A percentile compares a stretch with the other conserved stretches of the same genome.
Conservation (phyloP, 805 yeast genomes). For the Sporopachydermia quercuum region DNA sequence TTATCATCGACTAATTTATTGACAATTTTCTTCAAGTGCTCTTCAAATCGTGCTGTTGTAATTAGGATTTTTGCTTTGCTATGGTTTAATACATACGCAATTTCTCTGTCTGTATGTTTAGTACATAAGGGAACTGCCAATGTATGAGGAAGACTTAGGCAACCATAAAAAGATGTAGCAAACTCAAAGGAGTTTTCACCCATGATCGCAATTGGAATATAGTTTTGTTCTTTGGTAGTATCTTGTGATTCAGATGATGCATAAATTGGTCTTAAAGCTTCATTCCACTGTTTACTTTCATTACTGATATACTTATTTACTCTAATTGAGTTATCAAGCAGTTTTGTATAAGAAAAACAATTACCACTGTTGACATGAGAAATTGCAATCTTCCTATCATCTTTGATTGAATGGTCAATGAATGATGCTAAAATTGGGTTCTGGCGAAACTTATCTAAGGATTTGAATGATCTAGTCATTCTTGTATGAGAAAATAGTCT, state of each 20-base stretch:
- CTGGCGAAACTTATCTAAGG: not conserved
- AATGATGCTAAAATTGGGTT: not conserved
- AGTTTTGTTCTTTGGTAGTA: conserved; percentile 2
- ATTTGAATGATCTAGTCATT: not conserved
- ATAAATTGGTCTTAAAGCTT: not conserved
- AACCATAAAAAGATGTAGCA: conserved; percentile 14
- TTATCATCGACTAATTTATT: not conserved
- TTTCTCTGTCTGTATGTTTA: conserved; percentile 17
- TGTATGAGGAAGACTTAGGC: conserved; percentile 15
- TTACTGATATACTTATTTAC: not conserved
- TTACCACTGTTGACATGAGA: not conserved
- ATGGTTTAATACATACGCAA: conserved; percentile 16
- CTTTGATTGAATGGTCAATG: not conserved
- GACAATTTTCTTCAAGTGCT: conserved; percentile 11
- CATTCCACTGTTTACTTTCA: not conserved
- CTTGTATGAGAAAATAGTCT: too few relatives aligned
- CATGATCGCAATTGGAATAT: conserved; percentile 18
- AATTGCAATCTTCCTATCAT: not conserved
- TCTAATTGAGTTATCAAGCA: not conserved
- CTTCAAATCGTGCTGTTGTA: conserved; percentile 14
- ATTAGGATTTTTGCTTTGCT: conserved; percentile 15
- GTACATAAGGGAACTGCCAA: conserved; percentile 20
- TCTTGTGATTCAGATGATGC: not conserved
- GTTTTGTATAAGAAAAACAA: not conserved
- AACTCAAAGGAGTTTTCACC: conserved; percentile 20